Evolutionary conservation across 108 stramenopile species (phyloP).

Genomic region (Skeletonema grethae): DNA sequence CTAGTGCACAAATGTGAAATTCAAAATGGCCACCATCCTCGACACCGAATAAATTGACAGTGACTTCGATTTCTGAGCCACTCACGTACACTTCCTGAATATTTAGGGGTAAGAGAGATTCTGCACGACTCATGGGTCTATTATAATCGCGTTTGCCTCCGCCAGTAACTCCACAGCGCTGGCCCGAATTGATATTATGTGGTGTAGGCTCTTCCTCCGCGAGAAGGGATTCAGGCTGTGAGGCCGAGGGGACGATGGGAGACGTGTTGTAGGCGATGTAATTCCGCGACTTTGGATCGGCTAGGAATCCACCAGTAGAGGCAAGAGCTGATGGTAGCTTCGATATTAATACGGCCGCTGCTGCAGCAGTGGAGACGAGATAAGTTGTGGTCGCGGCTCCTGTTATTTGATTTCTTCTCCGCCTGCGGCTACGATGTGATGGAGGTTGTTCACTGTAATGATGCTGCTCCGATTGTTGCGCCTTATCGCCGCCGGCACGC

Average conservation of each 20-base stretch:
- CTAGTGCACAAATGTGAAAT: conserved; percentile 29
- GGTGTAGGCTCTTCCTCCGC: conserved; percentile 38
- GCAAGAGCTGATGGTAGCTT: not conserved
- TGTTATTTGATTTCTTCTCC: not conserved
- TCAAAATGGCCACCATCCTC: conserved; percentile 37
- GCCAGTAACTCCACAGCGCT: conserved; percentile 27
- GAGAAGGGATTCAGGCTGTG: conserved; percentile 15
- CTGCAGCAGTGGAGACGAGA: not conserved
- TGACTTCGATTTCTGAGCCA: conserved; percentile 26
- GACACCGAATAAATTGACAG: conserved; percentile 6
- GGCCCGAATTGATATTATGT: conserved; percentile 3
- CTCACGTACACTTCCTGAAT: conserved; percentile 10
- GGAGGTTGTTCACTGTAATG: not conserved
- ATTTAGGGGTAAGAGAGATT: conserved; percentile 21
- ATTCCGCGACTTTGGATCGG: conserved; percentile 33
- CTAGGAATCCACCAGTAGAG: conserved; percentile 31
- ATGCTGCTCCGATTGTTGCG: too few species aligned
- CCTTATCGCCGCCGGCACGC: not conserved
- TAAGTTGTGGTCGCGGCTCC: not conserved
- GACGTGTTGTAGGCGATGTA: conserved; percentile 24
- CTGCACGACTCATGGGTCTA: conserved; percentile 14
- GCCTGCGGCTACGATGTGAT: conserved; percentile 1
- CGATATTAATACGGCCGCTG: not conserved
- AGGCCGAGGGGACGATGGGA: conserved; percentile 13
- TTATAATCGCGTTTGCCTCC: conserved; percentile 29